Conservation (phyloP, 768 basidiomycete species). For the Amanita jacksonii region DNA sequence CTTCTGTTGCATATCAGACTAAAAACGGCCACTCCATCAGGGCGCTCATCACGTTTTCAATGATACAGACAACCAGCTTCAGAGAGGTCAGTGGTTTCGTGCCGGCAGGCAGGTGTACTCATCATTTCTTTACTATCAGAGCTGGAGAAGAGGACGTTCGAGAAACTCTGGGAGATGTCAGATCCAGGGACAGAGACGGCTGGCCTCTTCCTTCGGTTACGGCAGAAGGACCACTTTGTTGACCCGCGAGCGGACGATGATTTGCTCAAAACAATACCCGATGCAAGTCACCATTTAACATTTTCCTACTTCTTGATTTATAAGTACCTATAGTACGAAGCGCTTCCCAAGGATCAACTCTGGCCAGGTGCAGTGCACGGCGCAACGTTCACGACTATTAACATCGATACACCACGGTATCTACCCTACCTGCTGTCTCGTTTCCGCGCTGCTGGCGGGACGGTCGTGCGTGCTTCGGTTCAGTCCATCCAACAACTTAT, state of each 20-base stretch:
- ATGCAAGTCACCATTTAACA: slow-evolving; percentile 26
- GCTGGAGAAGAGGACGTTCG: slow-evolving; percentile 65
- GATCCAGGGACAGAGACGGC: slow-evolving; percentile 45
- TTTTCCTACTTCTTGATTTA: background rate
- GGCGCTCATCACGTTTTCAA: slow-evolving; percentile 74
- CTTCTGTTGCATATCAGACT: background rate
- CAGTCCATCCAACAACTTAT: slow-evolving; percentile 64
- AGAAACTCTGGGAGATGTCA: slow-evolving; percentile 68
- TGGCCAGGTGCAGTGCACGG: slow-evolving; percentile 32
- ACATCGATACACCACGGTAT: slow-evolving; percentile 64
- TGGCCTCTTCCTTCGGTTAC: slow-evolving; percentile 53
- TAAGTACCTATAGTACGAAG: slow-evolving; percentile 24
- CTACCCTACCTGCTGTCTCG: slow-evolving; percentile 59
- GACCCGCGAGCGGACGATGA: slow-evolving; percentile 30
- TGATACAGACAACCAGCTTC: slow-evolving; percentile 38
- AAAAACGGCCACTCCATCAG: slow-evolving; percentile 25
- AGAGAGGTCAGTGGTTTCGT: slow-evolving; percentile 35
- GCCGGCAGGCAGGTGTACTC: background rate
- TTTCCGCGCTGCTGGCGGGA: slow-evolving; percentile 58
- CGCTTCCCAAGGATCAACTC: slow-evolving; percentile 22
- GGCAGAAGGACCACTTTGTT: slow-evolving; percentile 52
- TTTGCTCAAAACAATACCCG: slow-evolving; percentile 43
- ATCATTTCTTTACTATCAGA: slow-evolving; percentile 27
- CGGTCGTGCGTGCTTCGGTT: slow-evolving; percentile 44
- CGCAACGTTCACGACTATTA: slow-evolving; percentile 53